Evolutionary conservation across 768 basidiomycete species (phyloP).

Genomic region (Pleurotus salmoneostramineus): DNA sequence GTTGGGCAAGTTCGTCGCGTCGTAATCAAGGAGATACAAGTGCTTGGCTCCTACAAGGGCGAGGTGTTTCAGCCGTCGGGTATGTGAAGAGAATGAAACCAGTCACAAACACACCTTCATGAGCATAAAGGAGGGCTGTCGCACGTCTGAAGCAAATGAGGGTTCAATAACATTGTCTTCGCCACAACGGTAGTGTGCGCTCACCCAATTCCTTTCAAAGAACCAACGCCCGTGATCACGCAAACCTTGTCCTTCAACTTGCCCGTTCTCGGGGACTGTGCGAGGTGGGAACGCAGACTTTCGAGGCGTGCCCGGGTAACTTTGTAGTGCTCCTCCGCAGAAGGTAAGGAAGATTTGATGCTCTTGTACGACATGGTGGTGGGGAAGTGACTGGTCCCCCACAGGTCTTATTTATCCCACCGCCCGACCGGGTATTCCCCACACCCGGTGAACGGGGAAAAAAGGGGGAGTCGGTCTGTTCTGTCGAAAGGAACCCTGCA

Average conservation of each 20-base stretch:
- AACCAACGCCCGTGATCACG: constrained; percentile 85
- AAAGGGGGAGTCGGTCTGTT: not conserved
- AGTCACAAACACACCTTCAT: constrained; percentile 53
- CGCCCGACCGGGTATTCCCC: not conserved
- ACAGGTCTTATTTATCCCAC: not conserved
- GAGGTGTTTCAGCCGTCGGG: constrained; percentile 6
- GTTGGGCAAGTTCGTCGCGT: constrained; percentile 43
- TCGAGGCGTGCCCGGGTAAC: constrained; percentile 63
- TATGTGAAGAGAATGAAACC: not conserved
- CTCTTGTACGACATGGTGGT: constrained; percentile 29
- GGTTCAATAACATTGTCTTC: too few species aligned
- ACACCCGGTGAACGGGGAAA: not conserved
- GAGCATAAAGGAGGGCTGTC: constrained; percentile 67
- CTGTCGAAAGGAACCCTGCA: not conserved
- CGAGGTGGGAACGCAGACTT: constrained; percentile 66
- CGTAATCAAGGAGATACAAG: constrained; percentile 52
- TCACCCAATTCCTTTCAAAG: constrained; percentile 86
- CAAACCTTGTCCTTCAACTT: constrained; percentile 77
- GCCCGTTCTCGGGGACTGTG: constrained; percentile 43
- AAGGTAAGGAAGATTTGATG: constrained; percentile 20
- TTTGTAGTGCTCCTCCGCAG: constrained; percentile 49
- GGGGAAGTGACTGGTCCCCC: not conserved
- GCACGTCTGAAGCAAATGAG: constrained; percentile 51
- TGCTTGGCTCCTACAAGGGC: constrained; percentile 56
- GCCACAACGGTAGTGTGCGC: not conserved